Percentiles rank a stretch among this genome's conserved stretches.
phyloP scores from a whole-genome alignment of 495 filamentous ascomycete species.

The Podospora didyma region DNA sequence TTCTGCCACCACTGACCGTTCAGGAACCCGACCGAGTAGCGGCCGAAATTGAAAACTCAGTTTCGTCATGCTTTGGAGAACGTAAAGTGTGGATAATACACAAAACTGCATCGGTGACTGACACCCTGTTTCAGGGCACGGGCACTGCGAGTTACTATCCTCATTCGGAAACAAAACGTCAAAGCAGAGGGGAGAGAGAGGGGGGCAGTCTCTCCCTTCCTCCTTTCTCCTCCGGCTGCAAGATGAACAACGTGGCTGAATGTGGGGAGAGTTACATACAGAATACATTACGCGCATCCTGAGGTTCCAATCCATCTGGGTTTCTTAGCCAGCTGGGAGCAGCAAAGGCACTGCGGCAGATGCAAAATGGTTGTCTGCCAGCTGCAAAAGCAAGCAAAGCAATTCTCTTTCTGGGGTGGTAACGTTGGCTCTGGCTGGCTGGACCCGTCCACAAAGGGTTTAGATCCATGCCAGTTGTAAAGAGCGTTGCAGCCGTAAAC shows the following conservation, averaged over 20 bases:
- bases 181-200: not conserved
- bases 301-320: not conserved
- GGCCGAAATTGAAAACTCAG: not conserved
- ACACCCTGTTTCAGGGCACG: not conserved
- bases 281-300: not conserved
- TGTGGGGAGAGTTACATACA: not conserved
- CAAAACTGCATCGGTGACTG: not conserved
- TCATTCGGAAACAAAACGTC: not conserved
- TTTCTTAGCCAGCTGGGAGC: not conserved
- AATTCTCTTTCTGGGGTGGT: too few species aligned
- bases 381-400: too few species aligned
- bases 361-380: not conserved
- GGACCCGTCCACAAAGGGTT: too few species aligned
- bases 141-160: not conserved
- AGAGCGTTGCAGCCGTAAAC: too few species aligned
- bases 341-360: not conserved
- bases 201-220: not conserved
- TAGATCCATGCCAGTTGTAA: too few species aligned
- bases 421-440: too few species aligned
- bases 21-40: not conserved
- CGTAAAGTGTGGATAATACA: too few species aligned
- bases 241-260: not conserved
- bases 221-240: not conserved
- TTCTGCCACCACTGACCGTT: not conserved
- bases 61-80: not conserved